Percentiles rank a stretch among this genome's conserved stretches.
These are phyloP conservation scores for Curvularia eragrostidis DNA, from an alignment of 2,329 filamentous ascomycete genomes.

Conservation along the genomic window DNA sequence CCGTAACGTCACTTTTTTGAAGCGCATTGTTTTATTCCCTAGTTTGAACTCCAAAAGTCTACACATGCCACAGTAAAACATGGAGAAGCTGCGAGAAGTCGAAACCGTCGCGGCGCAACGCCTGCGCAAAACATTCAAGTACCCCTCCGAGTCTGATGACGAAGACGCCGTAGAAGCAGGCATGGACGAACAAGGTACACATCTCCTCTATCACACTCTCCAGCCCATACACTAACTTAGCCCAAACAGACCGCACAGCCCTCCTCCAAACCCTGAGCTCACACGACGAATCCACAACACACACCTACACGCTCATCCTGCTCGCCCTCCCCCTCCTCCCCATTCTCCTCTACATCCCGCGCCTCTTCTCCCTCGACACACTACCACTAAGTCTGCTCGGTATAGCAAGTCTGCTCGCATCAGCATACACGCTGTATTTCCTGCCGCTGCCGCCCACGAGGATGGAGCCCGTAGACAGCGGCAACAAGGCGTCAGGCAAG, in stretches of 20 bases:
- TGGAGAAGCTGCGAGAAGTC: constrained; percentile 15
- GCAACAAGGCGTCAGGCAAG: constrained; percentile 5
- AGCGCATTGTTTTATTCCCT: not conserved
- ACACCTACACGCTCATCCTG: constrained; percentile 62
- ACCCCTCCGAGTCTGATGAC: constrained; percentile 66
- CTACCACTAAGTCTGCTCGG: constrained; percentile 62
- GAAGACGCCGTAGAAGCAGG: constrained; percentile 64
- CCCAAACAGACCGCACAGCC: constrained; percentile 37
- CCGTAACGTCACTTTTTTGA: not conserved
- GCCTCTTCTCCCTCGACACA: constrained; percentile 52
- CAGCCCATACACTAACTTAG: constrained; percentile 1
- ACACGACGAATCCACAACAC: constrained; percentile 49
- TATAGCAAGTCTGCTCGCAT: constrained; percentile 68
- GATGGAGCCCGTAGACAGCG: constrained; percentile 22
- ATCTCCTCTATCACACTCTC: not conserved
- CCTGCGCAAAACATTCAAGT: constrained; percentile 78
- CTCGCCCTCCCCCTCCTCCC: constrained; percentile 66
- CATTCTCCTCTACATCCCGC: constrained; percentile 62
- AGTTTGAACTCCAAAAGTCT: not conserved
- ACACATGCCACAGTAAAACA: not conserved
- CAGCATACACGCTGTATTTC: constrained; percentile 65
- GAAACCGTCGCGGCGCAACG: constrained; percentile 58
- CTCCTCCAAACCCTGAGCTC: constrained; percentile 40
- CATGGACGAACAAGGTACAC: constrained; percentile 76
- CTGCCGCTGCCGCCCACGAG: constrained; percentile 62